Evolutionary conservation across 495 filamentous ascomycete species (phyloP).

Genomic region (Umbilicaria muhlenbergii): DNA sequence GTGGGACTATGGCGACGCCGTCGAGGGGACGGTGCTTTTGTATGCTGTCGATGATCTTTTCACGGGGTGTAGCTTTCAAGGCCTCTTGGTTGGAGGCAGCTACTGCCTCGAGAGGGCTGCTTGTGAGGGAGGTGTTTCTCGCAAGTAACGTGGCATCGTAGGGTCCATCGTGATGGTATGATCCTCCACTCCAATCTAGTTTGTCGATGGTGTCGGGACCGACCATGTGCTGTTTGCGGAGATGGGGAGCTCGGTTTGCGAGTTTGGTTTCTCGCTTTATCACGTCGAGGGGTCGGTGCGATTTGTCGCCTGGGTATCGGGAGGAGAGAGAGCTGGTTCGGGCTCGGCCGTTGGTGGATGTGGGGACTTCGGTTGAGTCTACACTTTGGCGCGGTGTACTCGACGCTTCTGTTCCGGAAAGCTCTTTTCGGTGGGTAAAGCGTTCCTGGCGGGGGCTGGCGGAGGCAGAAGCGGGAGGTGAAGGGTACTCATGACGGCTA

Average conservation of each 20-base stretch:
- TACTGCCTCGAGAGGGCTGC: slow-evolving; percentile 65
- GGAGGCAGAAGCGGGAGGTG: slow-evolving; percentile 1
- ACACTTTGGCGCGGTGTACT: slow-evolving; percentile 5
- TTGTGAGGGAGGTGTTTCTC: slow-evolving; percentile 45
- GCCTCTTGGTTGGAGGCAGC: slow-evolving; percentile 58
- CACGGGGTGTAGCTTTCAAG: slow-evolving; percentile 64
- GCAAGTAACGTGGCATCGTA: slow-evolving; percentile 71
- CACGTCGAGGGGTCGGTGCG: slow-evolving; percentile 45
- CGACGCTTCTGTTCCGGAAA: slow-evolving; percentile 9
- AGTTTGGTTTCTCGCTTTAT: slow-evolving; percentile 38
- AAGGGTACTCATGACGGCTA: neutral
- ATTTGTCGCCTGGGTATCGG: slow-evolving; percentile 44
- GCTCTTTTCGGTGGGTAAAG: slow-evolving; percentile 18
- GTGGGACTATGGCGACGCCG: slow-evolving; percentile 61
- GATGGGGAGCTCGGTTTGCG: slow-evolving; percentile 46
- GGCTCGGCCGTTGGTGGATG: slow-evolving; percentile 10
- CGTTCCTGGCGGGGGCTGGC: slow-evolving; percentile 17
- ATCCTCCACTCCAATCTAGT: slow-evolving; percentile 46
- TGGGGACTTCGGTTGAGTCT: slow-evolving; percentile 12
- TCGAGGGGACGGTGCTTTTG: slow-evolving; percentile 68
- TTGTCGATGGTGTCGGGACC: slow-evolving; percentile 67
- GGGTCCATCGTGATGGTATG: slow-evolving; percentile 85
- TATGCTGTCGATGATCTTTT: slow-evolving; percentile 63
- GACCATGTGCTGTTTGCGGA: slow-evolving; percentile 46
- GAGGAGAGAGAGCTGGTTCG: slow-evolving; percentile 35